Evolutionary conservation across 257 asterid species (phyloP).

Genomic region (Solanum dulcamara): DNA sequence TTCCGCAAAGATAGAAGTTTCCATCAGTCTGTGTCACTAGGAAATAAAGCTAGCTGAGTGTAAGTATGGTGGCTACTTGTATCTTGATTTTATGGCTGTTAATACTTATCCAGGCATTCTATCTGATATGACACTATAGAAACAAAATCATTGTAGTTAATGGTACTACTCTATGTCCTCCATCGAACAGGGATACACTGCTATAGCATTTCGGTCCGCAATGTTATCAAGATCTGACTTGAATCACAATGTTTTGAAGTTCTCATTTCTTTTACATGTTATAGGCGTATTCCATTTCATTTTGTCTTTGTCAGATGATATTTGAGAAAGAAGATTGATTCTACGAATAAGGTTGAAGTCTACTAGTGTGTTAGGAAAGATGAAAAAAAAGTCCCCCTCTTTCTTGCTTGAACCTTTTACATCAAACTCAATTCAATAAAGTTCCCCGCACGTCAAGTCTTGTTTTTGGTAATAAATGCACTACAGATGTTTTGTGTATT

Average conservation of each 20-base stretch:
- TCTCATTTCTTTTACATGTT: neutral
- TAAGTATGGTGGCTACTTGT: neutral
- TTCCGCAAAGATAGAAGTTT: neutral
- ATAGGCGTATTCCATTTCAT: neutral
- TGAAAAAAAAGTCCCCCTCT: neutral
- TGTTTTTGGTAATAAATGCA: neutral
- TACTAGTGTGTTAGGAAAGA: neutral
- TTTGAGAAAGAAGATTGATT: neutral
- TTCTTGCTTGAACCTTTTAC: neutral
- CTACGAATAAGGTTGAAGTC: neutral
- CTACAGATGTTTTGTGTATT: neutral
- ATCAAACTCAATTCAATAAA: neutral
- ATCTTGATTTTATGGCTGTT: neutral
- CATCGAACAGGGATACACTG: neutral
- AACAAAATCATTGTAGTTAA: neutral
- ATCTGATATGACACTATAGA: neutral
- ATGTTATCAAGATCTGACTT: neutral
- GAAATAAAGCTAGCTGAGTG: neutral
- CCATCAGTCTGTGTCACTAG: neutral
- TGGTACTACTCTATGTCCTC: neutral
- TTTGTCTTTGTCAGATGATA: neutral
- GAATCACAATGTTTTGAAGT: neutral
- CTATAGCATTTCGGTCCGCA: neutral
- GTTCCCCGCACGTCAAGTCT: neutral
- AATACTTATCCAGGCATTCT: neutral